Evolutionary conservation across 2,329 filamentous ascomycete genomes (phyloP).

Genomic region (Trichophyton mentagrophytes): DNA sequence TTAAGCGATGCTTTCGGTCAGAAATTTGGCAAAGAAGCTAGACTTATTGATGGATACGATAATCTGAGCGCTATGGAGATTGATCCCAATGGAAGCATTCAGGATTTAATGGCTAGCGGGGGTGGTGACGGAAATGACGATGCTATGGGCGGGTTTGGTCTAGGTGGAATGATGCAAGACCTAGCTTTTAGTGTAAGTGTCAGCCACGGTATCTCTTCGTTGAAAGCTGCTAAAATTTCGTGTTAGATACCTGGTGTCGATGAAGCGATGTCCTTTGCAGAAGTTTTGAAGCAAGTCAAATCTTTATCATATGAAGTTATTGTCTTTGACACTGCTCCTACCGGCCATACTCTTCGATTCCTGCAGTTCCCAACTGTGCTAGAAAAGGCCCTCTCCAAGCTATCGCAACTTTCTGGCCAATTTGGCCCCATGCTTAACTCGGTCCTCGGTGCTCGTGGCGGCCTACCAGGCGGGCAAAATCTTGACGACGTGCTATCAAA

Average conservation of each 20-base stretch:
- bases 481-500: conserved; percentile 86
- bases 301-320: conserved; percentile 97
- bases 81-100: conserved; percentile 93
- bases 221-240: conserved; percentile 7
- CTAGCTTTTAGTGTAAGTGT: conserved; percentile 74
- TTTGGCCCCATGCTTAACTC: conserved; percentile 94
- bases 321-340: conserved; percentile 97
- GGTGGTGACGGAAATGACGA: conserved; percentile 51
- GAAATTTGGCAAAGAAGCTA: conserved; percentile 98
- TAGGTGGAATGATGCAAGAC: conserved; percentile 98
- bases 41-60: conserved; percentile 77
- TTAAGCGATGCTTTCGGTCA: conserved; percentile 94
- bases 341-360: conserved; percentile 95
- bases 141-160: conserved; percentile 54
- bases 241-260: conserved; percentile 88
- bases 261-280: conserved; percentile 98
- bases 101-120: conserved; percentile 72
- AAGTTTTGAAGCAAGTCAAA: conserved; percentile 98
- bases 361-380: conserved; percentile 96
- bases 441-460: conserved; percentile 65
- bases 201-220: background rate
- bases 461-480: conserved; percentile 81
- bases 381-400: conserved; percentile 95
- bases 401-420: conserved; percentile 83
- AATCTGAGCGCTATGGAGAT: conserved; percentile 99